Base-by-base conservation (phyloP, 2,329 filamentous ascomycete genomes). In the Pleoardoris graminearum region DNA sequence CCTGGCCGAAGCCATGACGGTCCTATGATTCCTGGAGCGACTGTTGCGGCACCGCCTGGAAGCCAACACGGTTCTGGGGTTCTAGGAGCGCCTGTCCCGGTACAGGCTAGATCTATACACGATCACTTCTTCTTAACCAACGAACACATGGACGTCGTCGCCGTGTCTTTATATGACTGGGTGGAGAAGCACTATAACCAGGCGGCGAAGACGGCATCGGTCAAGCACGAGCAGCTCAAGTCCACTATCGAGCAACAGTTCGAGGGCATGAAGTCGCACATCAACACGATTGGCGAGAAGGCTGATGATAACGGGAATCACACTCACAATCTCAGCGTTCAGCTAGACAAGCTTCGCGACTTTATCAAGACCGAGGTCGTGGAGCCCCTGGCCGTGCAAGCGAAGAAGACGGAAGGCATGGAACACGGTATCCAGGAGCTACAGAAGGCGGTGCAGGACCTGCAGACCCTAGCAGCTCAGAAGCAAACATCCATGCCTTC, bases 101-200 rank as follows among this genome's bases (percentile, higher is more conserved):
- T n/a, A n/a, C n/a, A n/a, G n/a, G n/a, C n/a, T n/a, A n/a, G n/a
- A n/a, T n/a, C n/a, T n/a, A n/a, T n/a, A n/a, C n/a, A n/a, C n/a
- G n/a, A n/a, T n/a, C n/a, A n/a, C n/a, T n/a, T n/a, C n/a, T n/a
- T n/a, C n/a, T n/a, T n/a, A n/a, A n/a, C n/a, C 7, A 71, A 73
- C 43, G 63, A 68, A 43, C 71, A 74, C 55, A 64, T 74, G 17
- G 70, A 72, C 32, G 61, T 68, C 6, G 56, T 68, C 1, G 67
- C 60, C 30, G 62, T 66, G 36, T 67, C 60, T 6, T 59, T 62
- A 0, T 68, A 63, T 49, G 68, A 71, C 41, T 47, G 57, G 29
- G 50, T 70, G 3, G 54, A 58, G 12, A 46, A 48, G 22, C 47
- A 55, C 35, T 59, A 51, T 27, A 54, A 60, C 44, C 47, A 63